Evolutionary conservation across 805 yeast species (phyloP), one percentile per base, ranked within the genome.

Genomic region (Candida easanensis): DNA sequence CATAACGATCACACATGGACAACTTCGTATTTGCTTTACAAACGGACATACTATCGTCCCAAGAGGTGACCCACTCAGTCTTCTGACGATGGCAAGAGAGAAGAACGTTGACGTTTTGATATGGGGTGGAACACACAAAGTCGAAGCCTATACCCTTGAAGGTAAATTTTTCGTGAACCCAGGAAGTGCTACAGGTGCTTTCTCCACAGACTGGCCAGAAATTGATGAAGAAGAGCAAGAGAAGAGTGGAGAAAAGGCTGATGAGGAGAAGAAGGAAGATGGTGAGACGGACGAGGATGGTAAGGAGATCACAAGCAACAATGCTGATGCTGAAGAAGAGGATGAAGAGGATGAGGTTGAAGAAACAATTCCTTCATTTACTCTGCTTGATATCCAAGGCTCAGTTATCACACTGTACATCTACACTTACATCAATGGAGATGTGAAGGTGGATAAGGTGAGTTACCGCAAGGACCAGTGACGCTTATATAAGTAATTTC

Each of bases 111-210:
- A 93, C 63, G 77, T 93, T 5, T 69, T 93, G 51, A 71, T 93
- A 13, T 88, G 93, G 85, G 97, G 98, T 13, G 96, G 96, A 0
- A 84, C 96, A 2, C 96, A 88, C 61, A 79, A 80, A 51, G 95
- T 88, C 4, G 98, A 91, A 59, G 97, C 97, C 0, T 91, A 89
- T 58, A 86, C 93, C 9, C 68, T 90, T 45, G 98, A 89, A 51
- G 95, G 95, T 18, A 88, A 87, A 64, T 88, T 90, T 62, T 93
- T 93, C 58, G 76, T 93, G n/a, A 91, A 88, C 61, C 98, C 99
- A 0, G 99, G 99, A 0, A 84, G 95, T 59, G 95, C 95, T 33
- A 90, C 97, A 0, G 99, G 99, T 20, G 97, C 97, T 0, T 79
- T 76, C 51, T 74, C 76, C 33, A 75, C 85, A 25, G 83, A 81